A percentile compares a stretch with the other conserved stretches of the same genome.
These are phyloP conservation scores for Collybiopsis luxurians DNA, from an alignment of 768 basidiomycete genomes.

Conservation along the genomic window DNA sequence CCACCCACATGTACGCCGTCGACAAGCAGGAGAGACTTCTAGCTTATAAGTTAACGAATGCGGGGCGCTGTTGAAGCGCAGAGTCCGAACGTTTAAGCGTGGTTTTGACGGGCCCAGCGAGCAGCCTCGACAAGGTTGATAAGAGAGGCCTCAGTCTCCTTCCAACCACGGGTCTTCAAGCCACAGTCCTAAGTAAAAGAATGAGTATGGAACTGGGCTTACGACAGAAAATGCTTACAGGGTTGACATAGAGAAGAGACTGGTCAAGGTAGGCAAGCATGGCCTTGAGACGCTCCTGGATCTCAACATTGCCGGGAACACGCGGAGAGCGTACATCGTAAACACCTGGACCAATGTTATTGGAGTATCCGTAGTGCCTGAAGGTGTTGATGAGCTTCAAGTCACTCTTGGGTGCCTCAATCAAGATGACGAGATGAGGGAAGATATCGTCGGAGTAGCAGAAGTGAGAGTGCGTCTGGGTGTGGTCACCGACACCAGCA, in stretches of 20 bases:
- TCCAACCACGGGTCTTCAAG: slow-evolving; percentile 87
- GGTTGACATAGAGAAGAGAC: slow-evolving; percentile 88
- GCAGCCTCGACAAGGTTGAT: slow-evolving; percentile 68
- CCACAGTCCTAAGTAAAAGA: slow-evolving; percentile 71
- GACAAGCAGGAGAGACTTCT: slow-evolving; percentile 19
- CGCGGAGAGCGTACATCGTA: slow-evolving; percentile 99
- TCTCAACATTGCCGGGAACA: slow-evolving; percentile 91
- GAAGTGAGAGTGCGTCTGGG: slow-evolving; percentile 99
- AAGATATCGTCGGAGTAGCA: slow-evolving; percentile 99
- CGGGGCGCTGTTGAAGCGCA: slow-evolving; percentile 67
- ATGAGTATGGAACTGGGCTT: background rate
- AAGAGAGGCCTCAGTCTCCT: slow-evolving; percentile 71
- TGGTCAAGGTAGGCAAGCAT: slow-evolving; percentile 83
- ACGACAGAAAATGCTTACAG: slow-evolving; percentile 37
- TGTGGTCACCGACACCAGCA: slow-evolving; percentile 89
- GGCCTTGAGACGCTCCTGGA: slow-evolving; percentile 84
- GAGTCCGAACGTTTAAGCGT: slow-evolving; percentile 40
- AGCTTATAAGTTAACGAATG: slow-evolving; percentile 43
- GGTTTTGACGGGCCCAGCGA: slow-evolving; percentile 64
- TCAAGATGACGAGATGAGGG: slow-evolving; percentile 97
- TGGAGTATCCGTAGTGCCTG: slow-evolving; percentile 93
- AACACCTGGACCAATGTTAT: slow-evolving; percentile 97
- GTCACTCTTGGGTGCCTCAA: slow-evolving; percentile 98
- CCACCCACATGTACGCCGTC: slow-evolving; percentile 37
- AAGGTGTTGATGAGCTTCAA: slow-evolving; percentile 96